Evolutionary conservation across 345 rosid genomes (phyloP).

Genomic region (Gynandropsis gynandra): DNA sequence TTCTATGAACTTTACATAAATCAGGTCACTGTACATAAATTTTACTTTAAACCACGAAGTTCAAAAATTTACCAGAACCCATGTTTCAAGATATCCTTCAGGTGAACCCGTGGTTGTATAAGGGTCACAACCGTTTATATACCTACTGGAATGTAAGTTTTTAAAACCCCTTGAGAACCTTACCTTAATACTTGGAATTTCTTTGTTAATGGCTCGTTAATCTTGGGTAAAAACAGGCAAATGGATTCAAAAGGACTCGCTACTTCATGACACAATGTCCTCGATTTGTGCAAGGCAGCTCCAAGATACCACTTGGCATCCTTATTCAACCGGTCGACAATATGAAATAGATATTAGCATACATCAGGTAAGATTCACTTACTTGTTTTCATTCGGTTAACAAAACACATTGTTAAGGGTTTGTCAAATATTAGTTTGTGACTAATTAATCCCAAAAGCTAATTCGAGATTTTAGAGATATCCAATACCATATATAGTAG

Average conservation of each 20-base stretch:
- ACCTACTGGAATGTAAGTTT: conserved; percentile 28
- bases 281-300: conserved; percentile 27
- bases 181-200: background rate
- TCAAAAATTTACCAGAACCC: background rate
- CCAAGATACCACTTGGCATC: conserved; percentile 21
- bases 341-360: conserved; percentile 11
- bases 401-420: too few relatives aligned
- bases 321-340: conserved; percentile 16
- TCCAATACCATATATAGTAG: too few relatives aligned
- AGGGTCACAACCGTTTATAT: conserved; percentile 21
- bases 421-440: too few relatives aligned
- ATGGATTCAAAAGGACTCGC: conserved; percentile 22
- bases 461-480: too few relatives aligned
- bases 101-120: conserved; percentile 22
- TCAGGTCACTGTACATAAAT: background rate
- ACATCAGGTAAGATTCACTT: conserved; percentile 18
- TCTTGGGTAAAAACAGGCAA: conserved; percentile 14
- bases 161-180: background rate
- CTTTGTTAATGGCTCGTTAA: background rate
- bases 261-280: conserved; percentile 22
- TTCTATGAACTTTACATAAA: background rate
- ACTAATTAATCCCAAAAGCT: too few relatives aligned
- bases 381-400: background rate
- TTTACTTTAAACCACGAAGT: background rate
- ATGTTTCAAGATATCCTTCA: background rate